Evolutionary conservation across 192 early-diverging fungal genomes (phyloP), one percentile per base, ranked within the genome.

Genomic region (Pilaira anomala): DNA sequence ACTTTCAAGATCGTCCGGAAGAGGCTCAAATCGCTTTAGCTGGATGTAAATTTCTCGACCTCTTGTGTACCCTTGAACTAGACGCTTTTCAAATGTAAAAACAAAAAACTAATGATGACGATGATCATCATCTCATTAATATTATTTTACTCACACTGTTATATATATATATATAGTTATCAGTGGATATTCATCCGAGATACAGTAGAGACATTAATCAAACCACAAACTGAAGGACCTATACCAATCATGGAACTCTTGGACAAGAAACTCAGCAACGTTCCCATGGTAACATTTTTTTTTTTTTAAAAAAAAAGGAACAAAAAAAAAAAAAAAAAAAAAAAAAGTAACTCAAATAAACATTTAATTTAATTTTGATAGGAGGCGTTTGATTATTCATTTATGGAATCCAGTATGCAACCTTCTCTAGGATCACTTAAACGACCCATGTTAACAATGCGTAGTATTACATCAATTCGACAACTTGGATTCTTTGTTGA

Each of bases 161-260:
- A 36, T 42, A 1, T 5, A 60, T 21, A 16, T 46, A 40, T 12
- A 12, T 30, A 13, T 53, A 91, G 90, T 42, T 91, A 93, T 62
- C 91, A 97, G 80, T 97, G 95, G 95, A 92, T 97, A 13, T 97
- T 97, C 63, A 88, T 95, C 51, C 83, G 85, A 2, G 93, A 97
- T 52, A 91, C 91, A 3, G 79, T 91, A 21, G 91, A 93, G 29
- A 80, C 85, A 6, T 74, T 88, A 21, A 71, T 74, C 24, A 65
- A 69, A 40, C 72, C 76, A 16, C 64, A 64, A 24, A 79, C 80
- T 45, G 78, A 71, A 29, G 78, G 74, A 16, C 77, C 85, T 3
- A 68, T 69, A 55, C 83, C 92, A 0, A 65, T 90, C 13, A 75
- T 90, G 50, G 90, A 94, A 25, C 80, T 78, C 51, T 78, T 92